A percentile compares a stretch with the other conserved stretches of the same genome.
These are phyloP conservation scores for Jackrogersella minutella DNA, from an alignment of 495 filamentous ascomycete species.

Conservation along the genomic window DNA sequence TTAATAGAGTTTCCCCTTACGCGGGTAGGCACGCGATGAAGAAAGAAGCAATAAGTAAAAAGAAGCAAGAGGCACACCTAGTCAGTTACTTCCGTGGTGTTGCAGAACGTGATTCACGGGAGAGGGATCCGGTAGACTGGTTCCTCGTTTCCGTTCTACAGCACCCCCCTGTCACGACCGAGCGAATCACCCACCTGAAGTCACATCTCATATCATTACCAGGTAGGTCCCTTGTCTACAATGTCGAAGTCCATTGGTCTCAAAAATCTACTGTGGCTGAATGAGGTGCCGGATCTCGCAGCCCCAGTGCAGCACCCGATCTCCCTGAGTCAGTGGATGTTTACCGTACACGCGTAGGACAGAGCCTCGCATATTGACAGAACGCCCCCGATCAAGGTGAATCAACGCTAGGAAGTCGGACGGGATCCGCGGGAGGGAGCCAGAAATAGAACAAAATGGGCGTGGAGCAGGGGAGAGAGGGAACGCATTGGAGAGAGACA, in stretches of 20 bases:
- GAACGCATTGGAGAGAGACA: conserved; percentile 33
- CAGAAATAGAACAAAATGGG: conserved; percentile 29
- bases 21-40: not conserved
- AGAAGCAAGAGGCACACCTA: not conserved
- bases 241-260: conserved; percentile 5
- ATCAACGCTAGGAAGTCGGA: not conserved
- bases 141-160: conserved; percentile 33
- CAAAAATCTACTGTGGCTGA: conserved; percentile 11
- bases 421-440: conserved; percentile 8
- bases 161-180: not conserved
- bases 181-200: conserved; percentile 6
- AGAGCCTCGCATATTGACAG: conserved; percentile 34
- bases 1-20: not conserved
- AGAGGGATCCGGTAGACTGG: conserved; percentile 30
- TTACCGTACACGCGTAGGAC: conserved; percentile 12
- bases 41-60: too few relatives aligned
- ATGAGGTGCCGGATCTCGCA: conserved; percentile 25
- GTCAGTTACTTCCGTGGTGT: conserved; percentile 4
- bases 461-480: conserved; percentile 8
- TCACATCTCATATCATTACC: conserved; percentile 7
- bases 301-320: conserved; percentile 21
- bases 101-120: conserved; percentile 13
- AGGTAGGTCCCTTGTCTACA: too few relatives aligned
- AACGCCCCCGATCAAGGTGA: not conserved
- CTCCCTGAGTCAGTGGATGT: conserved; percentile 30